Base-by-base conservation (phyloP, 192 early-diverging fungal genomes). In the Backusella tarrabulga region DNA sequence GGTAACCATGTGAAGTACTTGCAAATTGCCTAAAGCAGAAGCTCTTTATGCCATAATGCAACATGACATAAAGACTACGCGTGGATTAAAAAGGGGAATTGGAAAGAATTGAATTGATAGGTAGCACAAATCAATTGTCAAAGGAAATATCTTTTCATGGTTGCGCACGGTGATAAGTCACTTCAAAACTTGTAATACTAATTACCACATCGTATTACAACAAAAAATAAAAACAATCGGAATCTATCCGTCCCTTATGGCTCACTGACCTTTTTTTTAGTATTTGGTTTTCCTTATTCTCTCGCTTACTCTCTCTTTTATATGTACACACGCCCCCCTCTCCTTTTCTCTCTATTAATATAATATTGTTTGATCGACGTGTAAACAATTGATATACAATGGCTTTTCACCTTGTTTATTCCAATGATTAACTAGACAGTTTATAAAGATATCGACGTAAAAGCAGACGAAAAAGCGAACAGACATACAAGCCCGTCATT, bases 101-200 rank as follows among this genome's bases (percentile, higher is more conserved):
- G 46, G 46, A 50, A 50, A n/a, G 46, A 50, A 26, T 60, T 60
- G 54, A 60, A 26, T 60, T 60, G 54, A 60, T 23, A 60, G n/a
- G 54, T 60, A 23, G 54, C 21, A 60, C 54, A 60, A 26, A 23
- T 60, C 54, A 60, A 60, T 60, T 60, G 54, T 60, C 54, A 60
- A 60, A 26, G 54, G 21, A 60, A 60, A 60, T 26, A 11, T 26
- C 5, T 60, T 60, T 23, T 60, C 56, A 63, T 29, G 23, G 56
- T 63, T 63, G 56, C 56, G 56, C 56, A 63, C 56, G 56, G 56
- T 63, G 56, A 63, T 63, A 63, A 50, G 9, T 63, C 56, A 63
- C 56, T 63, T 63, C 56, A 63, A 63, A 63, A 63, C 56, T 63
- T 63, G 56, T 63, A 63, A 63, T 63, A 63, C 56, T 63, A 63